Evolutionary conservation across 352 stramenopile species (phyloP).

Genomic region (Phytophthora aleatoria): DNA sequence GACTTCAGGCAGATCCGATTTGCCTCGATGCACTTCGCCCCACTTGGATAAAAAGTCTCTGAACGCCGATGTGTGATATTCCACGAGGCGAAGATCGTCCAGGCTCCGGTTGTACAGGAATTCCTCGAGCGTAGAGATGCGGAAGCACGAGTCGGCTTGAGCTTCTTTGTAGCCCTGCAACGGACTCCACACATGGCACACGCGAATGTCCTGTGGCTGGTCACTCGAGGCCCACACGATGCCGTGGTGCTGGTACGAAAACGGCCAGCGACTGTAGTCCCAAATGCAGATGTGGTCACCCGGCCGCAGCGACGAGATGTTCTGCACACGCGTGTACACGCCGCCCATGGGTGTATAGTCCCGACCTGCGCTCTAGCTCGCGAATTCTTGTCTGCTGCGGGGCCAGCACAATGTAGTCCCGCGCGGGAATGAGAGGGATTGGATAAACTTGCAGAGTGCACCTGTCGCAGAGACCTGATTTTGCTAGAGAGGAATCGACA

Average conservation of each 20-base stretch:
- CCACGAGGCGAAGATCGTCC: constrained; percentile 57
- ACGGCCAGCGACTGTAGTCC: constrained; percentile 77
- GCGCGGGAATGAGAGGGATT: neutral
- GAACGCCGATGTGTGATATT: constrained; percentile 76
- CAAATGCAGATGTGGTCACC: constrained; percentile 80
- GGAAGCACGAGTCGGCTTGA: constrained; percentile 77
- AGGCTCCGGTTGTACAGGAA: constrained; percentile 68
- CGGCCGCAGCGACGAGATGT: constrained; percentile 58
- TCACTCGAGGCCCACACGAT: constrained; percentile 70
- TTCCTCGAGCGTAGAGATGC: constrained; percentile 74
- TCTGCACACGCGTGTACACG: constrained; percentile 69
- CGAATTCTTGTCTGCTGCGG: constrained; percentile 10
- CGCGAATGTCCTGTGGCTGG: constrained; percentile 49
- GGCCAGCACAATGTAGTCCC: neutral
- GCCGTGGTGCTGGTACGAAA: constrained; percentile 80
- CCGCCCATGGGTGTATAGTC: constrained; percentile 43
- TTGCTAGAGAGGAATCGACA: constrained; percentile 25
- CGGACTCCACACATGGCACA: constrained; percentile 80
- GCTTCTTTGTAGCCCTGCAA: constrained; percentile 56
- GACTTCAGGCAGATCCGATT: constrained; percentile 75
- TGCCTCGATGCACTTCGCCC: constrained; percentile 74
- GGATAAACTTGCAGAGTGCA: constrained; percentile 12
- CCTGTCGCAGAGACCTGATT: constrained; percentile 34
- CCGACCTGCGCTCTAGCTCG: constrained; percentile 1
- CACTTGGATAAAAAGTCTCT: constrained; percentile 69